Evolutionary conservation across 1,284 basidiomycete species (phyloP), one percentile per base, ranked within the genome.

Genomic region (Ustilago cynodontis): DNA sequence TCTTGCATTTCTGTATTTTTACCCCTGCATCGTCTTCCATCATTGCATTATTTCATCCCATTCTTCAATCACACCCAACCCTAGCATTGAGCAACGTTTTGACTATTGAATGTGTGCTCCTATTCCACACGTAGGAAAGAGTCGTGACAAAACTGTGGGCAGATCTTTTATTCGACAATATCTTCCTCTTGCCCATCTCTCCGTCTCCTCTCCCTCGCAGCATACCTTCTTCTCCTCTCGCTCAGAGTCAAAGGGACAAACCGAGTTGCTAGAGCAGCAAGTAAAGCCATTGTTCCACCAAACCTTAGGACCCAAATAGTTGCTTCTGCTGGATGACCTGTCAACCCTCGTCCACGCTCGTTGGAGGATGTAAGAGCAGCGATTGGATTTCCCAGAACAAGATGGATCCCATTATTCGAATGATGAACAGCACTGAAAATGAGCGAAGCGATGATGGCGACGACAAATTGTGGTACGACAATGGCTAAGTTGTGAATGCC

Each of bases 401-500:
- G 55, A 49, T 65, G 72, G 9, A 65, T 59, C 1, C 50, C 53
- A 14, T 41, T 54, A 16, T 43, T 18, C 10, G 33, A 11, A 7
- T 31, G 11, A 13, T 65, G 61, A 0, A 66, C 60, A 0, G 92
- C 92, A 35, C 71, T 64, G 49, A 98, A 98, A 80, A 98, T 97
- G 49, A 92, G 86, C 78, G 93, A 94, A 0, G 94, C 91, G 22
- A 93, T 91, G n/a, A 98, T 79, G 0, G 95, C 93, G 55, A 97
- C 91, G 8, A 79, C 28, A n/a, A 84, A 78, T 58, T 81, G 80
- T 11, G 75, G 74, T 1, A 71, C 61, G 3, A 77, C 70, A 45
- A 72, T 61, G 3, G 95, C 93, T 7, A 98, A 88, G 82, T 98
- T 98, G 86, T 98, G 95, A 47, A 98, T 95, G 3, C 95, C 95